Percentiles rank a stretch among this genome's conserved stretches.
Evolutionary conservation across 2,329 filamentous ascomycete species (phyloP).

Genomic region (Trichoderma harzianum): DNA sequence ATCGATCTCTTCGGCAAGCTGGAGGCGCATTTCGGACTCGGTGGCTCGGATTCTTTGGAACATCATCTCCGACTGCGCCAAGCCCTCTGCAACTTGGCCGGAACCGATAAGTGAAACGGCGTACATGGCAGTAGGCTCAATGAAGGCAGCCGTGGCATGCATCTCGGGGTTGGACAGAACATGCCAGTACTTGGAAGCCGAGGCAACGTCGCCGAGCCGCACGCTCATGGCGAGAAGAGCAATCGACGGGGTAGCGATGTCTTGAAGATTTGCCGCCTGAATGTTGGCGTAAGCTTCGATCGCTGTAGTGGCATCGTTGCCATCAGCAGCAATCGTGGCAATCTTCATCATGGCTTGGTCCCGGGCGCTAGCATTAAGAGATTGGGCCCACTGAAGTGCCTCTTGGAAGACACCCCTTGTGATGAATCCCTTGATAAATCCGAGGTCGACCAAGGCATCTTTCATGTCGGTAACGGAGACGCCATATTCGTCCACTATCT

Average conservation of each 20-base stretch:
- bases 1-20: slow-evolving; percentile 76
- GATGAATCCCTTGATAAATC: slow-evolving; percentile 76
- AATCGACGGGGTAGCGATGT: slow-evolving; percentile 60
- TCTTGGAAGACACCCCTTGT: slow-evolving; percentile 66
- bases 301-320: slow-evolving; percentile 66
- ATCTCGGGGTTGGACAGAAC: slow-evolving; percentile 63
- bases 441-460: slow-evolving; percentile 66
- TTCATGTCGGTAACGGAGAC: slow-evolving; percentile 61
- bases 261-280: slow-evolving; percentile 43
- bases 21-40: slow-evolving; percentile 46
- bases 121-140: slow-evolving; percentile 90
- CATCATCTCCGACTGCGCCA: slow-evolving; percentile 78
- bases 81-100: slow-evolving; percentile 76
- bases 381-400: slow-evolving; percentile 69
- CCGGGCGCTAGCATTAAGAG: slow-evolving; percentile 57
- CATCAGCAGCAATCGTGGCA: slow-evolving; percentile 75
- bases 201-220: slow-evolving; percentile 73
- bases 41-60: slow-evolving; percentile 75
- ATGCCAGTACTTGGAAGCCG: slow-evolving; percentile 78
- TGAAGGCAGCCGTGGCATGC: slow-evolving; percentile 60
- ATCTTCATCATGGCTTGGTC: slow-evolving; percentile 67
- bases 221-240: slow-evolving; percentile 85
- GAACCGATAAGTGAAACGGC: slow-evolving; percentile 82
- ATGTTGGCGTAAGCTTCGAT: slow-evolving; percentile 62
- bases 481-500: slow-evolving; percentile 64